A percentile compares a stretch with the other conserved stretches of the same genome.
These are phyloP conservation scores for Papiliotrema flavescens DNA, from an alignment of 1,284 basidiomycete genomes.

Conservation along the genomic window DNA sequence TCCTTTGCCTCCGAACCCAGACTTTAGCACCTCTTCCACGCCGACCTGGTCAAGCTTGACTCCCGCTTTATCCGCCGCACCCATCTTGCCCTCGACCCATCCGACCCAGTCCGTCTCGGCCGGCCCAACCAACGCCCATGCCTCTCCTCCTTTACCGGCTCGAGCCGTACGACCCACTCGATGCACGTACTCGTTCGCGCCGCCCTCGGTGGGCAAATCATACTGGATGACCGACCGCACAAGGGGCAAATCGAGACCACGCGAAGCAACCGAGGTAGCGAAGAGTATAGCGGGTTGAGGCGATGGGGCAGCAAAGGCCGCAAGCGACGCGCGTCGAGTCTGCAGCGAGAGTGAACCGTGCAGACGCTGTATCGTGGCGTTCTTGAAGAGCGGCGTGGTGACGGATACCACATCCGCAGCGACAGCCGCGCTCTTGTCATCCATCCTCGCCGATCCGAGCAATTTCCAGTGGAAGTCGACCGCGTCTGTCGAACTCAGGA, in stretches of 20 bases:
- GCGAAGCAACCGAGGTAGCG: constrained; percentile 94
- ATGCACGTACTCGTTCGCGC: constrained; percentile 94
- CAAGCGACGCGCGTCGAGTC: constrained; percentile 76
- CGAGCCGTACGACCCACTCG: constrained; percentile 95
- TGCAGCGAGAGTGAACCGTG: constrained; percentile 87
- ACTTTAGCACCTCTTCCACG: constrained; percentile 67
- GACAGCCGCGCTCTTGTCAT: constrained; percentile 44
- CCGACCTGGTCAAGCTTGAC: constrained; percentile 60
- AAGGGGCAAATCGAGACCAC: constrained; percentile 94
- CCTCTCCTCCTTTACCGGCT: constrained; percentile 80
- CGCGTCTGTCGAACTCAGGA: constrained; percentile 93
- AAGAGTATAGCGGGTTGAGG: constrained; percentile 65
- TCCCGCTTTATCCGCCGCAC: constrained; percentile 39
- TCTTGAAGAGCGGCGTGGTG: constrained; percentile 73
- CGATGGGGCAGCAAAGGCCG: constrained; percentile 63
- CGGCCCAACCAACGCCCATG: constrained; percentile 89
- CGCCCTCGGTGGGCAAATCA: constrained; percentile 95
- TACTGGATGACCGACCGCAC: constrained; percentile 93
- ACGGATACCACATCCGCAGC: constrained; percentile 53
- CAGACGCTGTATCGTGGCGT: constrained; percentile 79
- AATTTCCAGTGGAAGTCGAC: constrained; percentile 96
- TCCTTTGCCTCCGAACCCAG: constrained; percentile 80
- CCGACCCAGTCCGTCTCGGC: constrained; percentile 78
- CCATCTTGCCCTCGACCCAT: constrained; percentile 80
- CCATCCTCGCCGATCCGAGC: constrained; percentile 76